Evolutionary conservation across 768 basidiomycete species (phyloP).

Genomic region (Atractiella rhizophila): DNA sequence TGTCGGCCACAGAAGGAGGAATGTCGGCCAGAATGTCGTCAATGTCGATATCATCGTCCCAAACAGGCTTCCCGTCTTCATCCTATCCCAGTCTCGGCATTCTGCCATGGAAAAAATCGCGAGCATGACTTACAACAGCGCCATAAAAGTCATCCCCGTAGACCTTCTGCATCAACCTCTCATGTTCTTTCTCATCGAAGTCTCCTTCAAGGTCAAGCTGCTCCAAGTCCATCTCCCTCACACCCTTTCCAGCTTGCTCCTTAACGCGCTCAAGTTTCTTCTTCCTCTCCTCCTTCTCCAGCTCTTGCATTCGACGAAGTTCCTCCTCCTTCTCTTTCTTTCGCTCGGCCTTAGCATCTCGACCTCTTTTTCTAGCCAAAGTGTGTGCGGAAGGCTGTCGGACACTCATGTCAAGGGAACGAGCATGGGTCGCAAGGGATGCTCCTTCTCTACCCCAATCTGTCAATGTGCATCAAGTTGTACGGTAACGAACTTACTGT

Average conservation of each 20-base stretch:
- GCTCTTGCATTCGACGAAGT: slow-evolving; percentile 46
- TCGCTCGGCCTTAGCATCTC: slow-evolving; percentile 60
- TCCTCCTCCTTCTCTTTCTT: slow-evolving; percentile 48
- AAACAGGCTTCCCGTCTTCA: slow-evolving; percentile 46
- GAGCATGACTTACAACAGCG: slow-evolving; percentile 21
- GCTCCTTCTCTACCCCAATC: slow-evolving; percentile 42
- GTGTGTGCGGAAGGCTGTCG: slow-evolving; percentile 44
- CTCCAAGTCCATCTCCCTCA: slow-evolving; percentile 25
- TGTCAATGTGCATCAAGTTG: too few relatives aligned
- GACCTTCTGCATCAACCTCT: slow-evolving; percentile 50
- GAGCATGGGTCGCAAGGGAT: slow-evolving; percentile 48
- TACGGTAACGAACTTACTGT: slow-evolving; percentile 34
- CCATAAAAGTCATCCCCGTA: slow-evolving; percentile 31
- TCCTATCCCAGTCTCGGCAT: slow-evolving; percentile 12
- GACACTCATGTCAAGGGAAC: slow-evolving; percentile 27
- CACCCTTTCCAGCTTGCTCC: slow-evolving; percentile 37
- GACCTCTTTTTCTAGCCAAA: slow-evolving; percentile 57
- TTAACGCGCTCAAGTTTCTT: slow-evolving; percentile 48
- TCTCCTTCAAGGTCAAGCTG: slow-evolving; percentile 69
- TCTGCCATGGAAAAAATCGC: background rate
- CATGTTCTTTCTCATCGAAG: slow-evolving; percentile 69
- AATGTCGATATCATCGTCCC: slow-evolving; percentile 76
- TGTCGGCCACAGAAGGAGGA: too few relatives aligned
- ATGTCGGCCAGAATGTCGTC: slow-evolving; percentile 34
- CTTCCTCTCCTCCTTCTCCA: slow-evolving; percentile 64